Percentiles rank a stretch among this genome's conserved stretches.
These are phyloP conservation scores for Volvox reticuliferus DNA, from an alignment of 139 green algal species.

Conservation along the genomic window DNA sequence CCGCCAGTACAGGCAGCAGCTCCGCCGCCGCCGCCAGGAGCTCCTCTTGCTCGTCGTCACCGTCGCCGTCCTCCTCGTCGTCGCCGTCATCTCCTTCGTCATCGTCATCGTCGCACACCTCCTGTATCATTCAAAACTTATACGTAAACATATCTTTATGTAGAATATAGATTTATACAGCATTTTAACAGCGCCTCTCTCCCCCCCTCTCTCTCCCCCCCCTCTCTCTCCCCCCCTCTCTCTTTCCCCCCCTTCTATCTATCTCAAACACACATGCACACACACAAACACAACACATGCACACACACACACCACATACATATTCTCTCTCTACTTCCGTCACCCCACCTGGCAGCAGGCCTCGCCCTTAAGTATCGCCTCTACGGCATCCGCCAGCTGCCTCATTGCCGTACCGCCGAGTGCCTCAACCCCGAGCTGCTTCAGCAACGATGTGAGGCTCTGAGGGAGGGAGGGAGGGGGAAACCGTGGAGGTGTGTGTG, in stretches of 20 bases:
- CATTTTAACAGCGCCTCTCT: no score
- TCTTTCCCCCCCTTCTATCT: neutral
- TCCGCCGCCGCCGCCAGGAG: slow-evolving; percentile 75
- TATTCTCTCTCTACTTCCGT: slow-evolving; percentile 9
- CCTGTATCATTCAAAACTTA: neutral
- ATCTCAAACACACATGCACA: neutral
- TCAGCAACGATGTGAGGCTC: slow-evolving; percentile 53
- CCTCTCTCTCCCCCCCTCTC: neutral
- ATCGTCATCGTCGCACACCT: slow-evolving; percentile 20
- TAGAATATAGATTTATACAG: no score
- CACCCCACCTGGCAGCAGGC: slow-evolving; percentile 63
- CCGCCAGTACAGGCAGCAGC: slow-evolving; percentile 70
- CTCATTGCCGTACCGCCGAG: slow-evolving; percentile 16
- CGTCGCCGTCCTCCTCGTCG: slow-evolving; percentile 55
- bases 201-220: neutral
- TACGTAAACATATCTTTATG: no score
- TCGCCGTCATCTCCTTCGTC: slow-evolving; percentile 50
- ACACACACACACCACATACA: slow-evolving; percentile 45
- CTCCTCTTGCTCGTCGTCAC: slow-evolving; percentile 65
- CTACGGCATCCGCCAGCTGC: slow-evolving; percentile 5
- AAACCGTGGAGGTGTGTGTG: neutral
- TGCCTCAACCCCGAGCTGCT: slow-evolving; percentile 48
- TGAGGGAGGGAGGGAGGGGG: neutral
- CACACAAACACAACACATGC: neutral
- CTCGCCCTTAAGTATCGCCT: slow-evolving; percentile 59